phyloP scores from a whole-genome alignment of 2,329 filamentous ascomycete species.

The Sclerotinia minor region DNA sequence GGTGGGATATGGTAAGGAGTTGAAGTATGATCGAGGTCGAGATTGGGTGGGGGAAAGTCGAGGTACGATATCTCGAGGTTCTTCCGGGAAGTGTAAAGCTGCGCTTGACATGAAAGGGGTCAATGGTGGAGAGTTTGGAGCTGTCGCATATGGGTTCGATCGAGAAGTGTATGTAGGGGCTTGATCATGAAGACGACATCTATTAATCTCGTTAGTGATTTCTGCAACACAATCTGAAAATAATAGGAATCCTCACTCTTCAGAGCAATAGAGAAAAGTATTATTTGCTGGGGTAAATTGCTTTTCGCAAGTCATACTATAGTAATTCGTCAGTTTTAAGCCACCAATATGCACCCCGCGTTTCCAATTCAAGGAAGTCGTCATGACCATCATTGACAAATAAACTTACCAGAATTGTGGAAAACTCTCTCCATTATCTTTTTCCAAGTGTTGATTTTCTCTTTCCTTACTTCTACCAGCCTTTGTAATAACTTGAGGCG shows the following conservation, averaged over 20 bases:
- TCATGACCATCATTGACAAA: constrained; percentile 3
- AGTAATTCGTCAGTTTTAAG: constrained; percentile 33
- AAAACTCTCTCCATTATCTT: constrained; percentile 60
- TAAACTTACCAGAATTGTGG: constrained; percentile 60
- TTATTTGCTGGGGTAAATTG: constrained; percentile 62
- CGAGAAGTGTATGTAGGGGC: constrained; percentile 29
- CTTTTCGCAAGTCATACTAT: constrained; percentile 67
- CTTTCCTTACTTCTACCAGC: constrained; percentile 25
- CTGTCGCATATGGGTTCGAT: constrained; percentile 30
- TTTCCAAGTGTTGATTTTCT: constrained; percentile 32
- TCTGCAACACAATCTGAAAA: no score
- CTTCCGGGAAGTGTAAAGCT: constrained; percentile 44
- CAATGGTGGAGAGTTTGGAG: constrained; percentile 42
- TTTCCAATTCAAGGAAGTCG: constrained; percentile 33
- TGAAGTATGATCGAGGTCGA: constrained; percentile 57
- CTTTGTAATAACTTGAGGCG: constrained; percentile 34
- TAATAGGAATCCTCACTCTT: constrained; percentile 50
- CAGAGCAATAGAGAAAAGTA: constrained; percentile 62
- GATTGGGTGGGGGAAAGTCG: constrained; percentile 63
- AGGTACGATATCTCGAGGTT: constrained; percentile 63
- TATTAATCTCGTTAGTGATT: constrained; percentile 24
- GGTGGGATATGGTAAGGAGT: constrained; percentile 43
- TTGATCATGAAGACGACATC: constrained; percentile 39
- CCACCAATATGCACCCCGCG: constrained; percentile 35
- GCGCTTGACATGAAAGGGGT: constrained; percentile 45